These are phyloP conservation scores for Carex cristatella DNA, from an alignment of 176 grass and related monocot genomes.

Conservation along the genomic window DNA sequence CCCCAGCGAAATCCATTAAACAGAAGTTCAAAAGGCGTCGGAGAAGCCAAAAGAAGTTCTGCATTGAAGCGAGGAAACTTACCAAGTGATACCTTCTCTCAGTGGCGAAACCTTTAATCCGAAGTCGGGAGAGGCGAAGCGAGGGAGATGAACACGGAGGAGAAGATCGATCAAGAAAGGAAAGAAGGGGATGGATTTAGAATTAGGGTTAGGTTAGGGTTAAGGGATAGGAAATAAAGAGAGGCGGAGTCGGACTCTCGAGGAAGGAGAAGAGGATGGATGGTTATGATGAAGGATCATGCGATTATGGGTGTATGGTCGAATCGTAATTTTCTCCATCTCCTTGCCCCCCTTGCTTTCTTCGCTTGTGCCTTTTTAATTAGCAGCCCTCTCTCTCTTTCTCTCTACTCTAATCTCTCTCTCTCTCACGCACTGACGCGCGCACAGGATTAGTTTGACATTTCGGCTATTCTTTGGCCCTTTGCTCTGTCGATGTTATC, in stretches of 20 bases:
- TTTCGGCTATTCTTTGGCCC: background rate
- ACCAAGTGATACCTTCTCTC: background rate
- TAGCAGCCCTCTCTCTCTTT: slow-evolving; percentile 3
- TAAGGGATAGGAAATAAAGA: slow-evolving; percentile 2
- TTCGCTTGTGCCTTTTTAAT: background rate
- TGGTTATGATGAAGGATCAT: background rate
- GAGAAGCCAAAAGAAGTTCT: background rate
- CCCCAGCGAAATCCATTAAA: slow-evolving; percentile 5
- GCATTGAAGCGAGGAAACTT: background rate
- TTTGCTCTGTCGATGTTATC: no score
- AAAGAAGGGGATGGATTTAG: slow-evolving; percentile 2
- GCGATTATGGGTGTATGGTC: slow-evolving; percentile 11
- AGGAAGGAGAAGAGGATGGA: slow-evolving; percentile 10
- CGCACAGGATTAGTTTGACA: background rate
- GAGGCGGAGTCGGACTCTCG: slow-evolving; percentile 14
- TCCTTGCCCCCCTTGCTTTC: background rate
- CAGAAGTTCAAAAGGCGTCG: background rate
- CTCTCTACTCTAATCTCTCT: background rate
- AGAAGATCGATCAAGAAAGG: background rate
- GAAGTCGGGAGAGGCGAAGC: background rate
- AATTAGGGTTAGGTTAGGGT: slow-evolving; percentile 45
- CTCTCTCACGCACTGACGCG: background rate
- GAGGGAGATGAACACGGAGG: background rate
- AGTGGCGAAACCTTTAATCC: background rate
- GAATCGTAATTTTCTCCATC: slow-evolving; percentile 56